Percentiles rank a stretch among this genome's conserved stretches.
Evolutionary conservation across 306 rosid genomes (phyloP).

Genomic region (Ormosia semicastrata): DNA sequence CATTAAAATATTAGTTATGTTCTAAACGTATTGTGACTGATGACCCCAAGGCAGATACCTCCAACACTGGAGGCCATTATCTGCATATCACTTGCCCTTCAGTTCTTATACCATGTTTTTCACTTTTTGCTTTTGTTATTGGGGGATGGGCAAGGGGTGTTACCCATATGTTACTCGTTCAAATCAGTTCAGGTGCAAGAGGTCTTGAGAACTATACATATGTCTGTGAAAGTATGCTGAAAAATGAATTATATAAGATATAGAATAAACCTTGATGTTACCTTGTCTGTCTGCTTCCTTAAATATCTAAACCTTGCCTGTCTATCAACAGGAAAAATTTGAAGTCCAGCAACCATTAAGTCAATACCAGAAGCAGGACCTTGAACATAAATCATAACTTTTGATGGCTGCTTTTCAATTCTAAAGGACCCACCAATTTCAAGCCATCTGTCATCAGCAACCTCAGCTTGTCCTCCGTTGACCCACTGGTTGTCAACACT

Average conservation of each 20-base stretch:
- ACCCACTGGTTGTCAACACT: conserved; percentile 91
- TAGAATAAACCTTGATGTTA: conserved; percentile 29
- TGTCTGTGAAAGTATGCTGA: not conserved
- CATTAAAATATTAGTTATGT: not conserved
- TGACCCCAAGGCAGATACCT: not conserved
- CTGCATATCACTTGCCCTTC: not conserved
- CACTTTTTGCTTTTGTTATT: not conserved
- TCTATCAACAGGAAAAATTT: conserved; percentile 87
- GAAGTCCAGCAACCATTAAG: conserved; percentile 88
- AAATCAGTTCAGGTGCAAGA: not conserved
- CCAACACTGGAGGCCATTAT: not conserved
- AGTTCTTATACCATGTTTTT: not conserved
- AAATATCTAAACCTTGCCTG: conserved; percentile 67
- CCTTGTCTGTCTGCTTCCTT: conserved; percentile 74
- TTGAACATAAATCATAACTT: conserved; percentile 81
- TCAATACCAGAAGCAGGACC: conserved; percentile 86
- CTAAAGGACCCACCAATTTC: conserved; percentile 95
- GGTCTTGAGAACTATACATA: not conserved
- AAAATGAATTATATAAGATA: not conserved
- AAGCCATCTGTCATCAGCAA: conserved; percentile 66
- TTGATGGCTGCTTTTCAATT: conserved; percentile 84
- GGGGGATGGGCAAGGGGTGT: not conserved
- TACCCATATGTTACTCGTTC: not conserved
- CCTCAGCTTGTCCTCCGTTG: conserved; percentile 78
- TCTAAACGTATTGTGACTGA: not conserved